Conservation (phyloP, 164 flowering plant species). For the Magnolia officinalis region DNA sequence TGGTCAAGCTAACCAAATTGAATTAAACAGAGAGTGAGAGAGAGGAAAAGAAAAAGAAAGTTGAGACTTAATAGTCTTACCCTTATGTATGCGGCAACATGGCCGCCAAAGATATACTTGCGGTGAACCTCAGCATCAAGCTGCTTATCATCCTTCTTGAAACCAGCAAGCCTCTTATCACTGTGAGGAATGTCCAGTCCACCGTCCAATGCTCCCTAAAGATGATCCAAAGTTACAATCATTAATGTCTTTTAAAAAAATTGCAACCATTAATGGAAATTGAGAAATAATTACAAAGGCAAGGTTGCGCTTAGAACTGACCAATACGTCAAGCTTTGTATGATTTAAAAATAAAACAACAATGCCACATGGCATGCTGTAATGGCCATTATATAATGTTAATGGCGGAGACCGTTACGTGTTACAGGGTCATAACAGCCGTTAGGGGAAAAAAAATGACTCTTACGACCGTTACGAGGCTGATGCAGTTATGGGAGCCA, state of each 20-base stretch:
- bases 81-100: conserved; percentile 74
- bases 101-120: conserved; percentile 77
- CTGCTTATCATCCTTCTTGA: conserved; percentile 50
- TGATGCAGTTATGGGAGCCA: too few relatives aligned
- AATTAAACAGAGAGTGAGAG: not conserved
- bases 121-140: conserved; percentile 82
- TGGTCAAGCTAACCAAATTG: too few relatives aligned
- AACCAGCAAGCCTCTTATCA: conserved; percentile 84
- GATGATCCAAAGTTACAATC: not conserved
- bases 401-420: too few relatives aligned
- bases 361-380: too few relatives aligned
- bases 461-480: too few relatives aligned
- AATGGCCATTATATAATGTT: too few relatives aligned
- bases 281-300: not conserved
- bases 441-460: too few relatives aligned
- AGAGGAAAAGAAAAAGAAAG: too few relatives aligned
- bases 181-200: conserved; percentile 88
- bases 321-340: not conserved
- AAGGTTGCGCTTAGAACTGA: not conserved
- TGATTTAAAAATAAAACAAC: too few relatives aligned
- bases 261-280: not conserved
- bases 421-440: too few relatives aligned
- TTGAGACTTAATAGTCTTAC: conserved; percentile 17
- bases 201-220: conserved; percentile 85
- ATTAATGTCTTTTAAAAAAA: too few relatives aligned